Evolutionary conservation across 2,329 filamentous ascomycete genomes (phyloP).

Genomic region (Alternaria sp.): DNA sequence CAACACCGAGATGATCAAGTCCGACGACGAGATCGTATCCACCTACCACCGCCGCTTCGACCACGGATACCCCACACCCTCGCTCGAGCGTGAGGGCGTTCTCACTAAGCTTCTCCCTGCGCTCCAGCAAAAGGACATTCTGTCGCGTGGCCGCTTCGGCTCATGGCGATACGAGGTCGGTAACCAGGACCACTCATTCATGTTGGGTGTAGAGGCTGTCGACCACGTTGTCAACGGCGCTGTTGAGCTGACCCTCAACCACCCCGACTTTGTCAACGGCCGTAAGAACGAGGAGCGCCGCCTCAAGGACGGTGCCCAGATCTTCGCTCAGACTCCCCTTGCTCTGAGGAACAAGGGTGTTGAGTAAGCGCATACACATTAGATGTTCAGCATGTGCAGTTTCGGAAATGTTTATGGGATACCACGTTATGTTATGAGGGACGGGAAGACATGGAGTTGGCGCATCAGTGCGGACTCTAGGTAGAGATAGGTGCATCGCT

Average conservation of each 20-base stretch:
- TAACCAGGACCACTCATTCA: conserved; percentile 98
- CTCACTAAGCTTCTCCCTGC: conserved; percentile 92
- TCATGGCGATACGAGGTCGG: conserved; percentile 98
- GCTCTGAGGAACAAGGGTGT: conserved; percentile 40
- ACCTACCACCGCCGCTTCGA: conserved; percentile 98
- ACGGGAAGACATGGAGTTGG: conserved; percentile 17
- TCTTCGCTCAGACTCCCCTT: conserved; percentile 58
- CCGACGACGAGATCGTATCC: conserved; percentile 92
- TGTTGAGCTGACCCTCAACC: conserved; percentile 92
- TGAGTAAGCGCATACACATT: conserved; percentile 23
- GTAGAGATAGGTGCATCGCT: conserved; percentile 17
- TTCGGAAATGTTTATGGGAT: conserved; percentile 21
- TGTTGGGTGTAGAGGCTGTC: conserved; percentile 93
- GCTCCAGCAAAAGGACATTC: conserved; percentile 90
- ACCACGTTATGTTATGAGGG: conserved; percentile 23
- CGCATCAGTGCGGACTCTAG: conserved; percentile 8
- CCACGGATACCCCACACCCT: conserved; percentile 96
- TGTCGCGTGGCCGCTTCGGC: conserved; percentile 95
- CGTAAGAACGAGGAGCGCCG: conserved; percentile 73
- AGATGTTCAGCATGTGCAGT: conserved; percentile 24
- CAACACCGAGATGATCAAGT: conserved; percentile 96
- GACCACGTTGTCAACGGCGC: conserved; percentile 90
- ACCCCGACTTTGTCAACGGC: conserved; percentile 93
- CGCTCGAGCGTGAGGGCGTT: conserved; percentile 93
- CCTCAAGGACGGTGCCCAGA: conserved; percentile 68